These are phyloP conservation scores for Chaetomiaceae sp. DNA, from an alignment of 2,329 filamentous ascomycete genomes.

Conservation along the genomic window DNA sequence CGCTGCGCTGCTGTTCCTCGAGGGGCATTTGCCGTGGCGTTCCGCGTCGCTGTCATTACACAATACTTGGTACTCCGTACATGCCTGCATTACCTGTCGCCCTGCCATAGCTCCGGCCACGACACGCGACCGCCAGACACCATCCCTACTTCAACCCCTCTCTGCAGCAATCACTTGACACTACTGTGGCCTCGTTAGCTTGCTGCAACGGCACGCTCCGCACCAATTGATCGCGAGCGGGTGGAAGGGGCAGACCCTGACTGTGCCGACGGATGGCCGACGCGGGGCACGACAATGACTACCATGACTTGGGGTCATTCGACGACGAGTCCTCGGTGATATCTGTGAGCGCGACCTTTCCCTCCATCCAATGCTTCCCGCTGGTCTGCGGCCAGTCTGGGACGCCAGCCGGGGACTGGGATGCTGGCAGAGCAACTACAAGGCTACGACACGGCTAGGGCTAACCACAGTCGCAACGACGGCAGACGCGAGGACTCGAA, in stretches of 20 bases:
- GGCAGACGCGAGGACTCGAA: slow-evolving; percentile 79
- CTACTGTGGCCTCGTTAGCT: neutral
- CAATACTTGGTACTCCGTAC: neutral
- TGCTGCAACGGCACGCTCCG: neutral
- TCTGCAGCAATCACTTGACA: no score
- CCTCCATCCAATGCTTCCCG: neutral
- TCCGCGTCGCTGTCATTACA: neutral
- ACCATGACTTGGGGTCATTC: slow-evolving; percentile 25
- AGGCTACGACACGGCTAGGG: neutral
- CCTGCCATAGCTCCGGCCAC: slow-evolving; percentile 1
- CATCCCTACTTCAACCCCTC: neutral
- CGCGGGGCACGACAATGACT: slow-evolving; percentile 26
- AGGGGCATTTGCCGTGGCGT: slow-evolving; percentile 7
- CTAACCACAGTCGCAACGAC: slow-evolving; percentile 20
- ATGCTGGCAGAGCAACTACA: neutral
- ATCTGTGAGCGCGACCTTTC: slow-evolving; percentile 20
- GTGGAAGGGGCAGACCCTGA: slow-evolving; percentile 7
- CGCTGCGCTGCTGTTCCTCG: neutral
- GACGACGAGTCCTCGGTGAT: slow-evolving; percentile 27
- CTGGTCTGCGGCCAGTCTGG: neutral
- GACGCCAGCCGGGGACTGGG: neutral
- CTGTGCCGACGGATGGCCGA: slow-evolving; percentile 26
- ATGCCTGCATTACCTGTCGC: neutral
- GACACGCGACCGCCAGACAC: slow-evolving; percentile 1
- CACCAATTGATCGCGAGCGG: neutral